These are phyloP conservation scores for Vavraia culicis DNA, from an alignment of 371 early-diverging fungal species.

Conservation along the genomic window DNA sequence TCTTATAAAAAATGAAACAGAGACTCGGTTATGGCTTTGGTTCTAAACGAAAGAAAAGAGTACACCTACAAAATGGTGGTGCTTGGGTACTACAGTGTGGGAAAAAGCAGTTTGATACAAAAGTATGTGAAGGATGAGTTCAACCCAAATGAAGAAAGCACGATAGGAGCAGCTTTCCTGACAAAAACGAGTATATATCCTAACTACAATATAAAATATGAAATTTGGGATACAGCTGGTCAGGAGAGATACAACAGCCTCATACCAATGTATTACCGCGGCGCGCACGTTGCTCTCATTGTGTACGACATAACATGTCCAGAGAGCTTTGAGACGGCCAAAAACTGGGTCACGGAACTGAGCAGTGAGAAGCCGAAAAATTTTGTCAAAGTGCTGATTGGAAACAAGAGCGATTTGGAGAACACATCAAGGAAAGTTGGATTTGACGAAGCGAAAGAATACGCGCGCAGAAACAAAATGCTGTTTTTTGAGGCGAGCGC, in stretches of 20 bases:
- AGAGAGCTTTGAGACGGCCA: conserved; percentile 65
- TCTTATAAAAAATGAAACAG: too few relatives aligned
- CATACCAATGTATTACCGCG: conserved; percentile 79
- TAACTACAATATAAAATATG: conserved; percentile 68
- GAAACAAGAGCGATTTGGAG: conserved; percentile 67
- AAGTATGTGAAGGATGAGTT: conserved; percentile 88
- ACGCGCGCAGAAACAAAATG: conserved; percentile 58
- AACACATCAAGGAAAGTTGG: conserved; percentile 56
- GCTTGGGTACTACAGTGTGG: conserved; percentile 42
- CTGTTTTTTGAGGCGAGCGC: conserved; percentile 75
- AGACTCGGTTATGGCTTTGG: too few relatives aligned
- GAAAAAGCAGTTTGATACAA: conserved; percentile 41
- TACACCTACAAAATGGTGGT: conserved; percentile 42
- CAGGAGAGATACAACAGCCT: conserved; percentile 80
- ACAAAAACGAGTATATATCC: conserved; percentile 67
- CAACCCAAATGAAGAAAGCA: conserved; percentile 88
- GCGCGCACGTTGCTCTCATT: conserved; percentile 71
- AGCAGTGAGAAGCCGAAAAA: conserved; percentile 63
- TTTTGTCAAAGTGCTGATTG: conserved; percentile 60
- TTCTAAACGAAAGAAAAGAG: conserved; percentile 30
- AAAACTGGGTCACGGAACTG: conserved; percentile 72
- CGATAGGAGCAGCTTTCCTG: conserved; percentile 96
- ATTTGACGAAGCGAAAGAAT: conserved; percentile 60
- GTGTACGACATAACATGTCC: conserved; percentile 82
- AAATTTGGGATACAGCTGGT: conserved; percentile 69